Evolutionary conservation across 768 basidiomycete species (phyloP).

Genomic region (Mrakia frigida): DNA sequence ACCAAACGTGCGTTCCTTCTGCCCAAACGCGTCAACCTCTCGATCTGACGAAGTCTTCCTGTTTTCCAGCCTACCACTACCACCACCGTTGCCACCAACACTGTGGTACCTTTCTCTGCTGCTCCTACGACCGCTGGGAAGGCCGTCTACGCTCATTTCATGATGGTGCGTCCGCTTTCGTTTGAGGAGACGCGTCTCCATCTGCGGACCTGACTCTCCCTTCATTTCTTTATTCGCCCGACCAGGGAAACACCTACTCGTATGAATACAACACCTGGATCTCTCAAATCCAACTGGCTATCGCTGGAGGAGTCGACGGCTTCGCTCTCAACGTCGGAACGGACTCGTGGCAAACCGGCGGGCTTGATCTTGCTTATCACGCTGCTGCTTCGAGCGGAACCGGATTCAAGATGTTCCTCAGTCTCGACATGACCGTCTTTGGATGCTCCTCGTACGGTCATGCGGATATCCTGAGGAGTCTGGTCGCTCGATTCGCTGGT

Average conservation of each 20-base stretch:
- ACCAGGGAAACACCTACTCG: conserved; percentile 58
- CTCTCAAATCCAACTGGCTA: conserved; percentile 54
- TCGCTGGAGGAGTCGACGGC: conserved; percentile 51
- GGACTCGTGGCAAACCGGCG: conserved; percentile 59
- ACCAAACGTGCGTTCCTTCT: not conserved
- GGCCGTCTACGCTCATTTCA: conserved; percentile 41
- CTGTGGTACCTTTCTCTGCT: not conserved
- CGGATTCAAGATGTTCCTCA: conserved; percentile 27
- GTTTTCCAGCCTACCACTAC: not conserved
- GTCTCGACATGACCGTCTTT: conserved; percentile 40
- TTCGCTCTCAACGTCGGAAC: conserved; percentile 60
- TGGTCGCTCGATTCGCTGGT: conserved; percentile 35
- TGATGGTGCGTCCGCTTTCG: conserved; percentile 33
- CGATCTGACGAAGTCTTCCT: no score
- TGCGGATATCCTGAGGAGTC: conserved; percentile 35
- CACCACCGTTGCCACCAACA: no score
- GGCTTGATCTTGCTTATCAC: conserved; percentile 62
- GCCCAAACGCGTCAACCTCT: no score
- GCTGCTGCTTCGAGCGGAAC: conserved; percentile 16
- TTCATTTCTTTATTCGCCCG: not conserved
- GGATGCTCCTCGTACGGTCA: conserved; percentile 35
- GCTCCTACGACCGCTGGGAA: conserved; percentile 28
- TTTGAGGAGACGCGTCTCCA: not conserved
- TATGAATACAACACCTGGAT: conserved; percentile 54
- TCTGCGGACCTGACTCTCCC: not conserved